Evolutionary conservation across 352 stramenopile species (phyloP).

Genomic region (Phytopythium sindhum): DNA sequence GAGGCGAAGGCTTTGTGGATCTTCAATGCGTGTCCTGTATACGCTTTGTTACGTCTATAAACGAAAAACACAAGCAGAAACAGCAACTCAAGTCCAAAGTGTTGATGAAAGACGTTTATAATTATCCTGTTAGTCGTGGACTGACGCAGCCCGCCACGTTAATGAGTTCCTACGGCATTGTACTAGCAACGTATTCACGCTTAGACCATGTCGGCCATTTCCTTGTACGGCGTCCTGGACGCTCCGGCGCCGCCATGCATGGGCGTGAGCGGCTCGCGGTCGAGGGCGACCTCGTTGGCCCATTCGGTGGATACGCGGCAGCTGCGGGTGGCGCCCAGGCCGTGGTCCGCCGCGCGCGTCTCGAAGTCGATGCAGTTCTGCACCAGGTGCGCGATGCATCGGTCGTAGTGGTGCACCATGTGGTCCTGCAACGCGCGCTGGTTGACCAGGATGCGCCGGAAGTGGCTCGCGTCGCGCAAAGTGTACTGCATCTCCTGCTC

Average conservation of each 20-base stretch:
- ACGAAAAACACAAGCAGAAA: too few species aligned
- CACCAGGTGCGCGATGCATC: conserved; percentile 57
- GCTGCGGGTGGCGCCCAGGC: conserved; percentile 12
- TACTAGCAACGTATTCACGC: not conserved
- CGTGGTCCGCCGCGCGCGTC: conserved; percentile 24
- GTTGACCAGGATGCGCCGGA: conserved; percentile 67
- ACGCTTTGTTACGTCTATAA: too few species aligned
- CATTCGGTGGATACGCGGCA: not conserved
- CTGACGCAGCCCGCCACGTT: too few species aligned
- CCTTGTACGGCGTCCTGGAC: not conserved
- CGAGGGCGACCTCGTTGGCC: not conserved
- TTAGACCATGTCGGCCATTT: not conserved
- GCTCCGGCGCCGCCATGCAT: not conserved
- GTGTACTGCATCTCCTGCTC: conserved; percentile 74
- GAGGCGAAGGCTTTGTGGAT: too few species aligned
- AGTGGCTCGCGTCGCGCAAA: conserved; percentile 58
- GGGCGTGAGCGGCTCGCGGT: conserved; percentile 2
- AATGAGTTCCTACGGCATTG: too few species aligned
- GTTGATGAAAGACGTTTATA: too few species aligned
- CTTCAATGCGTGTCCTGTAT: too few species aligned
- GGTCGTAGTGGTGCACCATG: conserved; percentile 84
- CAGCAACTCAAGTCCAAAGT: too few species aligned
- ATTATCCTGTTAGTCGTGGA: too few species aligned
- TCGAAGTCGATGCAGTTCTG: conserved; percentile 55
- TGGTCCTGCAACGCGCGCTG: conserved; percentile 61